A percentile compares a stretch with the other conserved stretches of the same genome.
Evolutionary conservation across 2,329 filamentous ascomycete genomes (phyloP).

Genomic region (Tolypocladium inflatum): DNA sequence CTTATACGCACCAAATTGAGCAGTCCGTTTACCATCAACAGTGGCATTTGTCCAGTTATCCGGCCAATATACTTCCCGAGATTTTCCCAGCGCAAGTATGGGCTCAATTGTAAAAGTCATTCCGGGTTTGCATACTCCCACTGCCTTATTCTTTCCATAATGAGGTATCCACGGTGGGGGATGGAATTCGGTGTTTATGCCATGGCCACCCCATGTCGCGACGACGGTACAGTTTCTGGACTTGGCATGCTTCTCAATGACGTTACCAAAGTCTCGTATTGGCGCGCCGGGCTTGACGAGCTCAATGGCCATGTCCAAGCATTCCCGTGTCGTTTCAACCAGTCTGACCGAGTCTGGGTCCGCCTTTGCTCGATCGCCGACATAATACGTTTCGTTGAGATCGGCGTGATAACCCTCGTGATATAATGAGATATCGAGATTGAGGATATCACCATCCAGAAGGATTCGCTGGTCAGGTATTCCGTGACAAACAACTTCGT

Average conservation of each 20-base stretch:
- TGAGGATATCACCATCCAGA: conserved; percentile 89
- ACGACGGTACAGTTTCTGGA: conserved; percentile 78
- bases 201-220: conserved; percentile 92
- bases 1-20: conserved; percentile 68
- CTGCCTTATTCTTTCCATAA: conserved; percentile 96
- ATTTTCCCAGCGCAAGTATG: conserved; percentile 89
- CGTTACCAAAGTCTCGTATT: conserved; percentile 87
- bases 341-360: conserved; percentile 84
- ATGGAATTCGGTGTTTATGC: conserved; percentile 90
- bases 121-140: conserved; percentile 85
- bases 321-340: conserved; percentile 82
- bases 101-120: conserved; percentile 99
- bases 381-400: conserved; percentile 97
- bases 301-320: conserved; percentile 81
- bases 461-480: conserved; percentile 87
- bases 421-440: conserved; percentile 92
- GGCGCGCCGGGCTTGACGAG: conserved; percentile 86
- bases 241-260: conserved; percentile 94
- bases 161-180: conserved; percentile 90
- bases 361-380: conserved; percentile 76
- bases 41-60: conserved; percentile 98
- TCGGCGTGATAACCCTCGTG: conserved; percentile 94
- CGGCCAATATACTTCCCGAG: conserved; percentile 92
- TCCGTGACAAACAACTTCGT: conserved; percentile 97
- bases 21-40: conserved; percentile 77